Evolutionary conservation across 2,329 filamentous ascomycete species (phyloP), one percentile per base, ranked within the genome.

Genomic region (Cercospora janseana): DNA sequence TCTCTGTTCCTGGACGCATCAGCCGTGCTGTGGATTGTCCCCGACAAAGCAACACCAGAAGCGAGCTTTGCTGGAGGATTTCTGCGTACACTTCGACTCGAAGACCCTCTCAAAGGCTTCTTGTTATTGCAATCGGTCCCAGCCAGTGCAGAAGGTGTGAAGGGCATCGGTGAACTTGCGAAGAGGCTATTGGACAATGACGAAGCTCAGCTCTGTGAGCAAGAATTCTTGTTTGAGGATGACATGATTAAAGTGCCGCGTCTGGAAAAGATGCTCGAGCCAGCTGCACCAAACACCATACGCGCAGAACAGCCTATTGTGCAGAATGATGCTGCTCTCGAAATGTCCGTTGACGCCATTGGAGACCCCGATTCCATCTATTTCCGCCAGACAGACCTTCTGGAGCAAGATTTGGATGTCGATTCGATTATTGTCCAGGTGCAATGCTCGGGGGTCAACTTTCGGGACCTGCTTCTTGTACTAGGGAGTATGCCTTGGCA

Each of bases 371-470:
- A 41, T n/a, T 29, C 23, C 10, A 47, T 47, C 6, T 47, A 47
- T 12, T 47, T 38, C 21, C 29, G 44, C 6, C 12, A 34, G 4
- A 4, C n/a, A 3, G 26, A 48, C 4, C 38, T 37, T 10, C 29
- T 35, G 15, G 18, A 27, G n/a, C 20, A 46, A 34, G 37, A 38
- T 5, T 42, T 62, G 6, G 42, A 28, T 15, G 37, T 46, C 4
- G 50, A 55, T 10, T 54, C 58, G 16, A 38, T 63, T 15, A 38
- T 58, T 23, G 49, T 63, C 10, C 29, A 59, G 38, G 38, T 57
- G n/a, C 31, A 41, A 31, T 52, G 55, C 10, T 43, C 45, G 6
- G 58, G 54, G 13, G 18, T 62, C 20, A 62, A 61, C 43, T 60
- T 60, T 42, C 27, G 44, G 21, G 61, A 62, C 34, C 13, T 58